Evolutionary conservation across 2,329 filamentous ascomycete species (phyloP).

Genomic region (Fonsecaea nubica): DNA sequence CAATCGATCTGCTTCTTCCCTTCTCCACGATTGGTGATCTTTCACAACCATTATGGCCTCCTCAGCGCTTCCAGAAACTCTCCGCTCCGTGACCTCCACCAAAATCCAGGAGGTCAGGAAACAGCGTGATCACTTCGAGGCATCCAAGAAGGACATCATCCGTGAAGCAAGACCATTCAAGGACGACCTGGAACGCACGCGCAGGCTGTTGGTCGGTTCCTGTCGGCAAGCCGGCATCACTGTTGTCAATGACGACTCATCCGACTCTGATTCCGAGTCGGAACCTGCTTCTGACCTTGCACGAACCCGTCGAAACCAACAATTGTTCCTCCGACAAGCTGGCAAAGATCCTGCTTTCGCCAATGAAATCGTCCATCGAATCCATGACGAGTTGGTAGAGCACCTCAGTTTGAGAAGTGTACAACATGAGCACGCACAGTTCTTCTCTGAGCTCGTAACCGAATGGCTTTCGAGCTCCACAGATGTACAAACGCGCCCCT

Average conservation of each 20-base stretch:
- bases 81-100: slow-evolving; percentile 61
- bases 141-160: slow-evolving; percentile 53
- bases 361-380: slow-evolving; percentile 52
- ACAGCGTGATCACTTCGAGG: slow-evolving; percentile 58
- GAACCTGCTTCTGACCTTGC: slow-evolving; percentile 37
- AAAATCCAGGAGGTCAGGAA: slow-evolving; percentile 65
- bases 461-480: slow-evolving; percentile 58
- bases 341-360: slow-evolving; percentile 62
- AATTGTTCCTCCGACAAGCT: slow-evolving; percentile 61
- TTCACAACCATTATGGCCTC: slow-evolving; percentile 32
- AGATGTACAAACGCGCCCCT: slow-evolving; percentile 24
- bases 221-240: slow-evolving; percentile 48
- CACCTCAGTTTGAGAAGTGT: slow-evolving; percentile 59
- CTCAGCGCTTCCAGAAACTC: slow-evolving; percentile 58
- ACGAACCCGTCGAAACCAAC: slow-evolving; percentile 50
- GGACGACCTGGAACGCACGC: slow-evolving; percentile 45
- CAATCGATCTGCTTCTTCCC: background rate
- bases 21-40: background rate
- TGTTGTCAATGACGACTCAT: slow-evolving; percentile 46
- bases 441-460: slow-evolving; percentile 63
- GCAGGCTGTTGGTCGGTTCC: slow-evolving; percentile 47
- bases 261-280: slow-evolving; percentile 35
- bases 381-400: slow-evolving; percentile 56
- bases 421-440: slow-evolving; percentile 62
- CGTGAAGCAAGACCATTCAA: slow-evolving; percentile 43